Evolutionary conservation across 106 monocot species (phyloP), one percentile per base, ranked within the genome.

Genomic region (Allium fistulosum): DNA sequence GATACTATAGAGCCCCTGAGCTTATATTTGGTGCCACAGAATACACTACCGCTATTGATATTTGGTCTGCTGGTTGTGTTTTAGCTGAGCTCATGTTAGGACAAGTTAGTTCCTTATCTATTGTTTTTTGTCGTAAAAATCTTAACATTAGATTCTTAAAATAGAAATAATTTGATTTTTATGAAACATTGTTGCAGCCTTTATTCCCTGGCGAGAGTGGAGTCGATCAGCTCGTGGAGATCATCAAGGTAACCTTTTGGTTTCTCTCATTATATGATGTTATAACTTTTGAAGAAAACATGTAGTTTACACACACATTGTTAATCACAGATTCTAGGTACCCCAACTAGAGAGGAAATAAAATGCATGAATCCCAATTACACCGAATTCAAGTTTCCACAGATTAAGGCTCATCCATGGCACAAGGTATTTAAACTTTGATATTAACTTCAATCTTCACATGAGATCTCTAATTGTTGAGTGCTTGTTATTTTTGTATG

Each of bases 61-160:
- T 84, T 53, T 84, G 84, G 84, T 84, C 80, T 59, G 80, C 80
- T 26, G 84, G 84, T 46, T 84, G 84, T 77, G 84, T 84, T 62
- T 63, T 76, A 26, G 69, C 62, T 57, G 76, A 76, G 28, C 48
- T 76, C 46, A 17, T 76, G 13, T 56, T 76, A 15, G 76, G 76
- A 22, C 76, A 69, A 69, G 76, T 76, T 8, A 11, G 46, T 45
- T 17, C 11, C 27, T 49, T 11, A 4, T 28, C 27, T 52, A 48
- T 51, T 57, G 16, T 6, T 13, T 45, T 37, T 37, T 37, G 37
- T 37, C 5, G 37, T 5, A 37, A 37, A 37, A 37, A 37, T 5
- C 37, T 4, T 37, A 37, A 37, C 37, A 37, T 37, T 37, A 37
- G 37, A 37, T 37, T 37, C 37, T 37, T 37, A 37, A 37, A 37